Evolutionary conservation across 73 alveolate species (phyloP).

Genomic region (Paramecium tetraurelia): DNA sequence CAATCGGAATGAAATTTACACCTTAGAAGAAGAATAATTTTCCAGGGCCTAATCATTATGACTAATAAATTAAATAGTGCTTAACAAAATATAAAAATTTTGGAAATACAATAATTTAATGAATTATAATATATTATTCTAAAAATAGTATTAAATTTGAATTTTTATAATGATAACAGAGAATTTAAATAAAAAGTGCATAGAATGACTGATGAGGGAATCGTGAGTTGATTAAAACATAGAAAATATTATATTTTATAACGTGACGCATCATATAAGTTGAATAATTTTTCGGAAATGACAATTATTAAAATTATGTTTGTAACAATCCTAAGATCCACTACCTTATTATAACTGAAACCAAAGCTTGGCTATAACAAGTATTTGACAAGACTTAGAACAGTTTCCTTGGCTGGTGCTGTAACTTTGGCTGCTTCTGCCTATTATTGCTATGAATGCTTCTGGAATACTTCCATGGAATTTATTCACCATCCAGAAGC

Average conservation of each 20-base stretch:
- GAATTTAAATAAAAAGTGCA: neutral
- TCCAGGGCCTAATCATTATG: neutral
- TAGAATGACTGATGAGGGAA: neutral
- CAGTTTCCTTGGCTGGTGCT: neutral
- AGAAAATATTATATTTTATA: neutral
- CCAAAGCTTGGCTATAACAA: neutral
- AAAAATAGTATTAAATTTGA: neutral
- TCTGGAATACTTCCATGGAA: slow-evolving; percentile 14
- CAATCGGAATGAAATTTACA: neutral
- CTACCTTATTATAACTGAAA: neutral
- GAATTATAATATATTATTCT: neutral
- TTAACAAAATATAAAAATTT: neutral
- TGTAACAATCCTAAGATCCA: slow-evolving; percentile 6
- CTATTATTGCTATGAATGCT: neutral
- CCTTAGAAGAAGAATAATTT: neutral
- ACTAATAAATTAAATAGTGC: neutral
- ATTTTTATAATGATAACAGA: neutral
- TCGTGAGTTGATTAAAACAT: neutral
- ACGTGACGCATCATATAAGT: neutral
- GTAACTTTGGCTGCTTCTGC: neutral
- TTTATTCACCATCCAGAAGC: slow-evolving; percentile 45
- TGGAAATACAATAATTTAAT: neutral
- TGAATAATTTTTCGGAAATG: neutral
- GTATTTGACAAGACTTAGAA: neutral
- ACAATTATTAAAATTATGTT: neutral